Conservation (phyloP, 768 basidiomycete genomes). For the Lyophyllum atratum region DNA sequence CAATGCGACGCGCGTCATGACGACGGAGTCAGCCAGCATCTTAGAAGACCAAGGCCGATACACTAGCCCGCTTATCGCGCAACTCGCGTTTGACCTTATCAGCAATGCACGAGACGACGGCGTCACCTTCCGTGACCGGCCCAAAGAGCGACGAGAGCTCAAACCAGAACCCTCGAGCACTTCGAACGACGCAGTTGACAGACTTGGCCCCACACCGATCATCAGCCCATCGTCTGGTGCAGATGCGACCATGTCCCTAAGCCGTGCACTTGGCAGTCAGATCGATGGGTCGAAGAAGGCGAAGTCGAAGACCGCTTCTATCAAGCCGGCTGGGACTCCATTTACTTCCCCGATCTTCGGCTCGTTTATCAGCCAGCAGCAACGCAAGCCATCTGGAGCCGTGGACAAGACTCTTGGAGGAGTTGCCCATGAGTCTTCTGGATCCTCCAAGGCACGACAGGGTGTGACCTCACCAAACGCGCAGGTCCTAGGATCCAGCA, state of each 20-base stretch:
- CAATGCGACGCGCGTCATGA: conserved; percentile 88
- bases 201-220: conserved; percentile 40
- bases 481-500: conserved; percentile 10
- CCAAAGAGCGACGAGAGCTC: conserved; percentile 47
- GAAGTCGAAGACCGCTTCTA: conserved; percentile 35
- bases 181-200: conserved; percentile 25
- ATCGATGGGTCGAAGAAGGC: conserved; percentile 31
- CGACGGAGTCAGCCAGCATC: conserved; percentile 72
- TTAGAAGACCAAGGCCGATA: conserved; percentile 71
- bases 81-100: conserved; percentile 69
- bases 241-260: conserved; percentile 48
- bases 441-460: conserved; percentile 31
- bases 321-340: conserved; percentile 35
- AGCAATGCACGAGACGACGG: conserved; percentile 67
- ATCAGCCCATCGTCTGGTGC: conserved; percentile 40
- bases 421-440: conserved; percentile 19
- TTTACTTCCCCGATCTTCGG: conserved; percentile 64
- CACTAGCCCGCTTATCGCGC: conserved; percentile 58
- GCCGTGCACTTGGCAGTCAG: conserved; percentile 44
- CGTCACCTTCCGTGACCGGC: conserved; percentile 48
- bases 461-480: conserved; percentile 18
- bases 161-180: conserved; percentile 20
- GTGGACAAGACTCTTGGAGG: conserved; percentile 9
- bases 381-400: conserved; percentile 37
- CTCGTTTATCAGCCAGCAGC: conserved; percentile 55